Evolutionary conservation across 2,329 filamentous ascomycete species (phyloP), one percentile per base, ranked within the genome.

Genomic region (Fusarium drepaniforme): DNA sequence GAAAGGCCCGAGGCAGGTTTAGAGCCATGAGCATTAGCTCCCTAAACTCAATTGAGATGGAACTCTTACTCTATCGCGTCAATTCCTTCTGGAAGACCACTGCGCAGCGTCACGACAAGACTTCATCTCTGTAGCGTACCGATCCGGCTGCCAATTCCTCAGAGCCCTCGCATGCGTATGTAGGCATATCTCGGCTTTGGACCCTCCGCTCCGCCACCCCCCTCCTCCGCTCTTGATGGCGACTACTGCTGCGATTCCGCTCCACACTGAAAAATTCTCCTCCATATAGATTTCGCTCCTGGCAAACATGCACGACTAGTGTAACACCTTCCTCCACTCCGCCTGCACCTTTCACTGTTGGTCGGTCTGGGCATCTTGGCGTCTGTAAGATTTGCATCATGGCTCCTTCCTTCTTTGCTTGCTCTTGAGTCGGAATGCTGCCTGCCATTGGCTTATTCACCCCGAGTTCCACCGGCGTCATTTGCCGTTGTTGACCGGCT

Each of bases 361-460:
- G 58, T 58, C 0, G 33, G 25, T 61, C 68, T 74, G 65, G 72
- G 72, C 72, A 28, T 75, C 69, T 74, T 69, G 72, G 72, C 72
- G 30, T 73, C 66, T 56, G 56, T 18, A 51, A n/a, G 23, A 62
- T 37, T 51, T 67, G 59, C 37, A 46, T 70, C n/a, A 15, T 40
- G 28, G 28, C 51, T 58, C 49, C 5, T 62, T 57, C 61, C 12
- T 57, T 18, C 59, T 37, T 30, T 33, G 5, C 25, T 7, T 28
- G 8, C 33, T 3, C 37, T 5, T 21, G 16, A 35, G 42, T n/a
- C 37, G 35, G 23, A 13, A 42, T 28, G 33, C 2, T 9, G 4
- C 56, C 49, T 53, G 9, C 3, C 11, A 53, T 40, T 59, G 35
- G 28, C 8, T 21, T 42, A 12, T 18, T 42, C 46, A 42, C 6